A percentile compares a stretch with the other conserved stretches of the same genome.
These are phyloP conservation scores for Boletus barrowsii DNA, from an alignment of 768 basidiomycete species.

Conservation along the genomic window DNA sequence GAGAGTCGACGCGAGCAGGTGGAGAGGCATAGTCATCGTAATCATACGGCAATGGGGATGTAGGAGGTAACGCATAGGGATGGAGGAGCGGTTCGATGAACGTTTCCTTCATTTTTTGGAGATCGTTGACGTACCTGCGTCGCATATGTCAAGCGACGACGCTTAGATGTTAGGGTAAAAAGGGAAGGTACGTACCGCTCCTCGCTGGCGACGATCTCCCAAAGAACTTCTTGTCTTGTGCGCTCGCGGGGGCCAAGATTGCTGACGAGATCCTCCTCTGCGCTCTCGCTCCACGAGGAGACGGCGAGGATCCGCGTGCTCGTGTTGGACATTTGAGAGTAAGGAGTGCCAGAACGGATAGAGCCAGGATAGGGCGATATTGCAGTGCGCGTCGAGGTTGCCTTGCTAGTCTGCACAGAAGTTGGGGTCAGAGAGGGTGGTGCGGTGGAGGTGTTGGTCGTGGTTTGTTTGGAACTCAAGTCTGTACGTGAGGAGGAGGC, in stretches of 20 bases:
- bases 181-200: conserved; percentile 60
- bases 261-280: conserved; percentile 90
- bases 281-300: conserved; percentile 89
- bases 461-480: conserved; percentile 42
- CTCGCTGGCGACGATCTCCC: conserved; percentile 95
- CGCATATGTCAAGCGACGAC: conserved; percentile 10
- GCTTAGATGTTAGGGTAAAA: conserved; percentile 8
- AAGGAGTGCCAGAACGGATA: conserved; percentile 77
- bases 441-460: conserved; percentile 47
- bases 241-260: conserved; percentile 93
- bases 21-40: conserved; percentile 57
- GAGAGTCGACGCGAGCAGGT: conserved; percentile 53
- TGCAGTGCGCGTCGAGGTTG: conserved; percentile 60
- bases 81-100: conserved; percentile 90
- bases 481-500: conserved; percentile 64
- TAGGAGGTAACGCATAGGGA: conserved; percentile 51
- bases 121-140: conserved; percentile 85
- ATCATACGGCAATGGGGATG: conserved; percentile 57
- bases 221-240: conserved; percentile 93
- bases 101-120: conserved; percentile 88
- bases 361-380: conserved; percentile 67
- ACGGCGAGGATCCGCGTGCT: conserved; percentile 75
- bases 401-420: conserved; percentile 49
- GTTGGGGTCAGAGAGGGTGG: conserved; percentile 59
- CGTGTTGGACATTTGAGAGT: conserved; percentile 71